These are phyloP conservation scores for Croton laevigatus DNA, from an alignment of 441 rosid genomes.

Conservation along the genomic window DNA sequence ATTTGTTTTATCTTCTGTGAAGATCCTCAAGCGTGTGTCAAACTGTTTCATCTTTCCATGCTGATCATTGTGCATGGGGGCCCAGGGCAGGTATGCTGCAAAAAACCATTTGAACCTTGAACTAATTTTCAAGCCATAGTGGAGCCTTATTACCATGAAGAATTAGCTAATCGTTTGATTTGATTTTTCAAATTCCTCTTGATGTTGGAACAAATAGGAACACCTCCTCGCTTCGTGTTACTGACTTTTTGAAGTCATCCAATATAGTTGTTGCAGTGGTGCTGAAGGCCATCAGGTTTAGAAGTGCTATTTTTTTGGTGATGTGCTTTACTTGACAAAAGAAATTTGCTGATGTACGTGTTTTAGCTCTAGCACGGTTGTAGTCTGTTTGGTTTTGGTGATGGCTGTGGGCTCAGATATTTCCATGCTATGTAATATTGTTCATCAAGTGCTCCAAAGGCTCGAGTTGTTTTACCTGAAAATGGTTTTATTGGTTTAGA, in stretches of 20 bases:
- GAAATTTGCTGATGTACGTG: constrained; percentile 18
- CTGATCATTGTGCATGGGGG: constrained; percentile 12
- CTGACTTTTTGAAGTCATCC: constrained; percentile 10
- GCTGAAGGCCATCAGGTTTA: constrained; percentile 1
- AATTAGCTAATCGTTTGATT: constrained; percentile 15
- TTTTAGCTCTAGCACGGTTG: constrained; percentile 2
- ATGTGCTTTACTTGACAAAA: constrained; percentile 11
- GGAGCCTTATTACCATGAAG: constrained; percentile 12
- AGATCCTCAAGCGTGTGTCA: constrained; percentile 11
- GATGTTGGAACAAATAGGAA: constrained; percentile 8
- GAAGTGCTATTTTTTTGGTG: neutral
- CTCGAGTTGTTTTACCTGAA: constrained; percentile 4
- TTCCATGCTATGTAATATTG: constrained; percentile 5
- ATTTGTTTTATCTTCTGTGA: constrained; percentile 10
- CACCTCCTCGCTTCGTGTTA: constrained; percentile 10
- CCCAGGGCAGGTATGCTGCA: constrained; percentile 19
- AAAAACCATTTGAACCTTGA: constrained; percentile 18
- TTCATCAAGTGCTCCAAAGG: constrained; percentile 11
- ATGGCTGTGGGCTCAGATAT: constrained; percentile 17
- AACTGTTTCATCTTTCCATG: constrained; percentile 10
- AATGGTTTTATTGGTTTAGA: constrained; percentile 10
- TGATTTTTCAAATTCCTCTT: constrained; percentile 13
- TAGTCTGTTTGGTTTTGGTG: constrained; percentile 9
- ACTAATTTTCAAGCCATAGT: constrained; percentile 17
- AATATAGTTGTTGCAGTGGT: constrained; percentile 4